These are phyloP conservation scores for Alternaria sp. DNA, from an alignment of 2,329 filamentous ascomycete species.

Conservation along the genomic window DNA sequence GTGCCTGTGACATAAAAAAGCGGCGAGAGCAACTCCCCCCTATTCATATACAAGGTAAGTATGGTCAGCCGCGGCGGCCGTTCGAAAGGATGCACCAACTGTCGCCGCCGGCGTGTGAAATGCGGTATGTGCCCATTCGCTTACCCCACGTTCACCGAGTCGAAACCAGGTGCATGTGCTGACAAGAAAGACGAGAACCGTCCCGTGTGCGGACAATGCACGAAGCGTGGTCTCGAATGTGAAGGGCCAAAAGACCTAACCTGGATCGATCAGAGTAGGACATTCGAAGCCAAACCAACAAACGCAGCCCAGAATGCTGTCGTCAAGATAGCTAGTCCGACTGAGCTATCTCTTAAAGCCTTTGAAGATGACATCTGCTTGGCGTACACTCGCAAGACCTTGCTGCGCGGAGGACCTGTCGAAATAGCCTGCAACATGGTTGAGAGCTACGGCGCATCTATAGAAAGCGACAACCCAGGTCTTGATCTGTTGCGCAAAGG, in stretches of 20 bases:
- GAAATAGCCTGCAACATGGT: slow-evolving; percentile 39
- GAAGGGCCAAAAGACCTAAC: slow-evolving; percentile 34
- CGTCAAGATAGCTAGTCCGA: slow-evolving; percentile 1
- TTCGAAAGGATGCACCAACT: slow-evolving; percentile 39
- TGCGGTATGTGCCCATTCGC: slow-evolving; percentile 31
- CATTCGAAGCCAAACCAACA: not conserved
- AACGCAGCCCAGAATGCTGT: slow-evolving; percentile 1
- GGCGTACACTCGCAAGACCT: slow-evolving; percentile 36
- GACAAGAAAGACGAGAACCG: slow-evolving; percentile 33
- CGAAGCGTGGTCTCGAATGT: slow-evolving; percentile 34
- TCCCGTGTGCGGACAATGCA: slow-evolving; percentile 36
- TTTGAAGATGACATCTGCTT: slow-evolving; percentile 40
- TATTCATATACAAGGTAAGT: not conserved
- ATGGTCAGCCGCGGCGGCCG: slow-evolving; percentile 44
- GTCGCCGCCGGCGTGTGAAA: slow-evolving; percentile 37
- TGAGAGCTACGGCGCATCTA: slow-evolving; percentile 3
- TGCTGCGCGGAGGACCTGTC: slow-evolving; percentile 36
- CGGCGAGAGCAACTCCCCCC: not conserved
- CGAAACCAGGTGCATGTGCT: not conserved
- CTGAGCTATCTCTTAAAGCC: slow-evolving; percentile 25
- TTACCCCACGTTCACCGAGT: not conserved
- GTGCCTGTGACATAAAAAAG: not conserved
- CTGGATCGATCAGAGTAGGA: slow-evolving; percentile 32
- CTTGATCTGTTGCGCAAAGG: slow-evolving; percentile 32
- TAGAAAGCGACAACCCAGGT: slow-evolving; percentile 16